phyloP scores from a whole-genome alignment of 805 yeast species.

The Jamesozyma jinghongensis region DNA sequence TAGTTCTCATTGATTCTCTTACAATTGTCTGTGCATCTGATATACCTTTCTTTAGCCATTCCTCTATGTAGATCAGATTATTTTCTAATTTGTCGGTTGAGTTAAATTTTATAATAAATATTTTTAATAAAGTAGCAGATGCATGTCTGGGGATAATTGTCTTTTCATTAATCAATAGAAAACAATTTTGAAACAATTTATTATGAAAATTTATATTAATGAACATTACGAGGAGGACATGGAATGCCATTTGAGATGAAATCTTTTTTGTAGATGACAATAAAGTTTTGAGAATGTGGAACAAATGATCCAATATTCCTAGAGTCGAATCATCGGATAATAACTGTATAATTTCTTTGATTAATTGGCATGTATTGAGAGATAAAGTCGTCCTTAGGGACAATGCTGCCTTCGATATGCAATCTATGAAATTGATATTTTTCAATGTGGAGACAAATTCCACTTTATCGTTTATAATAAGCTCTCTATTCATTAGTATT shows the following conservation, averaged over 20 bases:
- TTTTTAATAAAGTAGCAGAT: slow-evolving; percentile 61
- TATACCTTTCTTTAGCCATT: slow-evolving; percentile 49
- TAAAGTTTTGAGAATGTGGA: slow-evolving; percentile 26
- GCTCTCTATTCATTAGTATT: slow-evolving; percentile 47
- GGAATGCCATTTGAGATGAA: slow-evolving; percentile 30
- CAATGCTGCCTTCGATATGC: slow-evolving; percentile 52
- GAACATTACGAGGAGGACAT: slow-evolving; percentile 41
- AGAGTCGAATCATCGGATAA: slow-evolving; percentile 25
- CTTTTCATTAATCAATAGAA: slow-evolving; percentile 52
- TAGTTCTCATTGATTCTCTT: slow-evolving; percentile 60
- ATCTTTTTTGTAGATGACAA: slow-evolving; percentile 35
- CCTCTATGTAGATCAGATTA: slow-evolving; percentile 33
- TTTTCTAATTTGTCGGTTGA: slow-evolving; percentile 30
- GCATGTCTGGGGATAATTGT: slow-evolving; percentile 61
- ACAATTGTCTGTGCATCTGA: slow-evolving; percentile 75
- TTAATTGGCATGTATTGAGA: slow-evolving; percentile 61
- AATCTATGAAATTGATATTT: slow-evolving; percentile 41
- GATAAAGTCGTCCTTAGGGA: slow-evolving; percentile 83
- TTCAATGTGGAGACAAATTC: slow-evolving; percentile 30
- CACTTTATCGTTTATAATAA: slow-evolving; percentile 31
- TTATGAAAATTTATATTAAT: slow-evolving; percentile 45
- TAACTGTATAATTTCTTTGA: slow-evolving; percentile 48
- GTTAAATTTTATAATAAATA: slow-evolving; percentile 46
- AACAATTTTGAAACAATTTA: slow-evolving; percentile 43
- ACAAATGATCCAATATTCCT: slow-evolving; percentile 28